A percentile compares a stretch with the other conserved stretches of the same genome.
Conservation (phyloP, 2,329 filamentous ascomycete genomes). For the Didymella lethalis region DNA sequence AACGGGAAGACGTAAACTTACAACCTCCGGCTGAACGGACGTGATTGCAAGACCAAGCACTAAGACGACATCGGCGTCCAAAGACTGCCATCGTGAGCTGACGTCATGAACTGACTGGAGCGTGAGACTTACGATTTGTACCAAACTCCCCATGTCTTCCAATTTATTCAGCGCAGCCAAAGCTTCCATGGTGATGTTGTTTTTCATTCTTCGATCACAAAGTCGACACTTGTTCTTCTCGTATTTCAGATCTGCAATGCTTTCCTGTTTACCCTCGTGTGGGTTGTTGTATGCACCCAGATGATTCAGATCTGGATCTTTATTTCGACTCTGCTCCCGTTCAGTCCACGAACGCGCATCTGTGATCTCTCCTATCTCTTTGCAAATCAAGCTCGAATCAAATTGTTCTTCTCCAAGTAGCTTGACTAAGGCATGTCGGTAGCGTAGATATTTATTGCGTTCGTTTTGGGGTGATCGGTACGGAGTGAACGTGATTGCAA, state of each 20-base stretch:
- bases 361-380: slow-evolving; percentile 37
- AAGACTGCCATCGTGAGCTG: slow-evolving; percentile 19
- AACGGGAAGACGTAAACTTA: slow-evolving; percentile 25
- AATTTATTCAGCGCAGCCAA: slow-evolving; percentile 28
- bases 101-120: neutral
- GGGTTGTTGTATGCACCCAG: neutral
- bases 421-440: slow-evolving; percentile 23
- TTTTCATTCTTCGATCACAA: slow-evolving; percentile 46
- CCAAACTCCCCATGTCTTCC: slow-evolving; percentile 16
- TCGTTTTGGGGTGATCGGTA: slow-evolving; percentile 24
- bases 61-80: slow-evolving; percentile 31
- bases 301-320: neutral
- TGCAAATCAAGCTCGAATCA: slow-evolving; percentile 34
- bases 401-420: slow-evolving; percentile 29
- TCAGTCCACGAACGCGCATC: slow-evolving; percentile 40
- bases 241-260: slow-evolving; percentile 29
- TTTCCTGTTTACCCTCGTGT: neutral
- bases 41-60: slow-evolving; percentile 20
- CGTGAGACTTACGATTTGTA: slow-evolving; percentile 32
- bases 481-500: slow-evolving; percentile 38
- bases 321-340: slow-evolving; percentile 19
- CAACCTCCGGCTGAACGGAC: slow-evolving; percentile 1
- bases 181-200: slow-evolving; percentile 33
- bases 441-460: slow-evolving; percentile 23
- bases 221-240: slow-evolving; percentile 39